Percentiles rank a stretch among this genome's conserved stretches.
phyloP scores from a whole-genome alignment of 23 red algal genomes.

The Agarophyton chilense region DNA sequence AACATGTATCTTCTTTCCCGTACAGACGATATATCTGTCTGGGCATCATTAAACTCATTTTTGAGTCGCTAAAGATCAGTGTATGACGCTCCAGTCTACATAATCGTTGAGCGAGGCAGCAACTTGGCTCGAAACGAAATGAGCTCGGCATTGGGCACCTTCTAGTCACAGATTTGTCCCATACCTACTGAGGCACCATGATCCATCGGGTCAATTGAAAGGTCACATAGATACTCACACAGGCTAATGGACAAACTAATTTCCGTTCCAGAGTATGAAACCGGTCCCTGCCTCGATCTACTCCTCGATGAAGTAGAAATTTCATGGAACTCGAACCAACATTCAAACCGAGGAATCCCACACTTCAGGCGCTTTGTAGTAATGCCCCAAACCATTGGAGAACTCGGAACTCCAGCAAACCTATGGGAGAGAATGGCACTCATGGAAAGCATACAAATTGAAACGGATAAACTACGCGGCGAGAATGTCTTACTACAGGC shows the following conservation, averaged over 20 bases:
- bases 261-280: not conserved
- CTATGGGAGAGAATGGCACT: not conserved
- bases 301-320: slow-evolving; percentile 19
- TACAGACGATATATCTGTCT: not conserved
- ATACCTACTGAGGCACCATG: slow-evolving; percentile 33
- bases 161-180: not conserved
- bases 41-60: not conserved
- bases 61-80: not conserved
- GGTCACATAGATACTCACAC: slow-evolving; percentile 9
- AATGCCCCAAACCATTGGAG: not conserved
- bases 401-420: not conserved
- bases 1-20: not conserved
- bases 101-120: slow-evolving; percentile 2
- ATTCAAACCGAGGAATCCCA: not conserved
- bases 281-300: not conserved
- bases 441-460: not conserved
- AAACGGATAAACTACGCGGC: not conserved
- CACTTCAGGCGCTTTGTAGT: not conserved
- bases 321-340: slow-evolving; percentile 4
- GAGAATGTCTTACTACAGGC: not conserved
- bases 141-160: not conserved
- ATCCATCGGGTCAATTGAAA: not conserved
- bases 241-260: slow-evolving; percentile 9
- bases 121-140: not conserved
- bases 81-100: slow-evolving; percentile 9